phyloP scores from a whole-genome alignment of 2,329 filamentous ascomycete genomes.

The Pseudopyricularia javanii region DNA sequence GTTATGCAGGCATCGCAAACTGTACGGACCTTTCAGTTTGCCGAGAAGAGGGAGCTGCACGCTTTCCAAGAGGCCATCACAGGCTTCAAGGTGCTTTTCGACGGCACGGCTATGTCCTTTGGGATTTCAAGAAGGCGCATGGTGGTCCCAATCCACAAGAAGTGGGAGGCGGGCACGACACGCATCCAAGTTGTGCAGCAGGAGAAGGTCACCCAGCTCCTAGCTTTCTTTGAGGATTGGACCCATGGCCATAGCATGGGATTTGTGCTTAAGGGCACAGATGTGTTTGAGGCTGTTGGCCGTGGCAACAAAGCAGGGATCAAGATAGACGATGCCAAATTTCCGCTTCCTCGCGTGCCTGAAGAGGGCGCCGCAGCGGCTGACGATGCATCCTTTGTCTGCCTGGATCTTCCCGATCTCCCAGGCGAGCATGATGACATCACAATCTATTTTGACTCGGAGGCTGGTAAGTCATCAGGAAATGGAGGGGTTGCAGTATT shows the following conservation, averaged over 20 bases:
- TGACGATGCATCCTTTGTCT: constrained; percentile 57
- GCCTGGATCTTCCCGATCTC: constrained; percentile 77
- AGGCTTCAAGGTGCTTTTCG: constrained; percentile 65
- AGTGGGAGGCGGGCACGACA: constrained; percentile 75
- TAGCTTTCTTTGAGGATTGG: constrained; percentile 84
- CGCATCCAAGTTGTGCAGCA: constrained; percentile 70
- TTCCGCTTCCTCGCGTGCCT: constrained; percentile 59
- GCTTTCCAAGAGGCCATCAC: constrained; percentile 69
- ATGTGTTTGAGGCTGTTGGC: constrained; percentile 63
- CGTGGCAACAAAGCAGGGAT: constrained; percentile 60
- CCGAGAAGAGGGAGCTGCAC: constrained; percentile 58
- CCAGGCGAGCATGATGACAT: constrained; percentile 91
- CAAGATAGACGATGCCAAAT: constrained; percentile 81
- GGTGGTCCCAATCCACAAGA: constrained; percentile 89
- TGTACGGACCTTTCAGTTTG: constrained; percentile 60
- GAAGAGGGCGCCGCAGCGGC: constrained; percentile 23
- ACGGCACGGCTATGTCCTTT: constrained; percentile 60
- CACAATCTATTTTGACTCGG: constrained; percentile 69
- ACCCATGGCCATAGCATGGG: constrained; percentile 80
- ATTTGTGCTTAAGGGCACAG: constrained; percentile 73
- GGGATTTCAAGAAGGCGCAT: constrained; percentile 74
- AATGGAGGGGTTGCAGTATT: background rate
- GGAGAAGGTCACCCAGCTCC: constrained; percentile 62
- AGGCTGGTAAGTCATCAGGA: constrained; percentile 46
- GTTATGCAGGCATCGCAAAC: constrained; percentile 45